A percentile compares a stretch with the other conserved stretches of the same genome.
Conservation (phyloP, 352 stramenopile genomes). For the Pythium biforme region DNA sequence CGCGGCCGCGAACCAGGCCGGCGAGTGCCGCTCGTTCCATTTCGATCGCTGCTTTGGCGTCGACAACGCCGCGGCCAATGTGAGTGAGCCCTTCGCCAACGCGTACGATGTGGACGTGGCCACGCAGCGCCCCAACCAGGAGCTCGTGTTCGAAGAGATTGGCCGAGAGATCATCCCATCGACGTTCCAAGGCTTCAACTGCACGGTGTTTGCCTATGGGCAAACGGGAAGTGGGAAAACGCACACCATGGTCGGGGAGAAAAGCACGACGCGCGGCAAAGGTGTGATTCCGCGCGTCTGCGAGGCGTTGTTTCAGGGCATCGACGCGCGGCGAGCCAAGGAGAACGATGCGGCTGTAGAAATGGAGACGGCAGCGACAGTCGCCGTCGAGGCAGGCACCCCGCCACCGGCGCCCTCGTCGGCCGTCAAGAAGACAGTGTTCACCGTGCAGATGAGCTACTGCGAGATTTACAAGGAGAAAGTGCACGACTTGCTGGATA, state of each 20-base stretch:
- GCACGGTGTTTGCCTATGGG: constrained; percentile 77
- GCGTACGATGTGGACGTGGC: constrained; percentile 41
- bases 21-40: constrained; percentile 66
- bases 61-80: constrained; percentile 27
- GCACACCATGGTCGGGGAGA: constrained; percentile 83
- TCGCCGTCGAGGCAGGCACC: background rate
- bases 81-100: constrained; percentile 39
- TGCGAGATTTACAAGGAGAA: constrained; percentile 90
- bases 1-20: constrained; percentile 33
- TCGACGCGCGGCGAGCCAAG: constrained; percentile 44
- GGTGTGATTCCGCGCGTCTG: constrained; percentile 79
- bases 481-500: constrained; percentile 79
- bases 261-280: constrained; percentile 46
- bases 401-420: constrained; percentile 31
- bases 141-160: constrained; percentile 80
- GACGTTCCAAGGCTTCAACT: constrained; percentile 83
- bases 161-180: constrained; percentile 63
- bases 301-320: constrained; percentile 70
- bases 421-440: constrained; percentile 22
- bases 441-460: constrained; percentile 57
- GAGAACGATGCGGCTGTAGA: constrained; percentile 17
- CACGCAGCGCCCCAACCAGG: constrained; percentile 57
- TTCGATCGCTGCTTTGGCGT: constrained; percentile 80
- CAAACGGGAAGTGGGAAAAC: constrained; percentile 84
- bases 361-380: constrained; percentile 4